Conservation (phyloP, 768 basidiomycete genomes). For the Trametes elegans region DNA sequence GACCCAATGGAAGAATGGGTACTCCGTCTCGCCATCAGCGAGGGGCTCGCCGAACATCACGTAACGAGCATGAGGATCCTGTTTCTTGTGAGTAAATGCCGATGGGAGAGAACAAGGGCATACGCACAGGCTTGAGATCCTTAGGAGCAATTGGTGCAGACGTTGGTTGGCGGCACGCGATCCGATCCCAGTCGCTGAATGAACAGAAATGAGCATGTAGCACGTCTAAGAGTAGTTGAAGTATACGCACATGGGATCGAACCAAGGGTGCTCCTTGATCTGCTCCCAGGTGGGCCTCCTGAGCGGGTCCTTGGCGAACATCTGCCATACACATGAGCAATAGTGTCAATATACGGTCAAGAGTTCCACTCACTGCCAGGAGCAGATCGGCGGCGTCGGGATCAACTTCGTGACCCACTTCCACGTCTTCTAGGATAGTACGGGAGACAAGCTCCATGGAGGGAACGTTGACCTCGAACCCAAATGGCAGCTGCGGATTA, state of each 20-base stretch:
- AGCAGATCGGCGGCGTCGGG: slow-evolving; percentile 3
- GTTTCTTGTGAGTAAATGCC: background rate
- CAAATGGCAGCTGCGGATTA: background rate
- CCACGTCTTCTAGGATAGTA: background rate
- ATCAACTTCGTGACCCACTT: background rate
- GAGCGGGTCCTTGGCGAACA: background rate
- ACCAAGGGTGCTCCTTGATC: slow-evolving; percentile 6
- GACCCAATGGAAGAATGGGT: slow-evolving; percentile 1
- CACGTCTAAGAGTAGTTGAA: background rate
- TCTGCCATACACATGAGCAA: background rate
- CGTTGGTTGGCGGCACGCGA: background rate
- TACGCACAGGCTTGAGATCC: background rate
- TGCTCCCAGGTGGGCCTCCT: slow-evolving; percentile 3
- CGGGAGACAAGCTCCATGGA: background rate
- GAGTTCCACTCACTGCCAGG: background rate
- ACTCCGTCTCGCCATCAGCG: background rate
- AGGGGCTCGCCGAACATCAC: background rate
- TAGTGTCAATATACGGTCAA: background rate
- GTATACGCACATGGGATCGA: background rate
- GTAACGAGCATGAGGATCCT: background rate
- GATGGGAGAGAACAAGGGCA: background rate
- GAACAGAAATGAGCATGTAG: background rate
- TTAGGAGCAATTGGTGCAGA: background rate
- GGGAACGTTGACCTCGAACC: background rate
- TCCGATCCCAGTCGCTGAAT: background rate